Percentiles rank a stretch among this genome's conserved stretches.
phyloP scores from a whole-genome alignment of 176 grass and related monocot genomes.

The Phragmites australis region DNA sequence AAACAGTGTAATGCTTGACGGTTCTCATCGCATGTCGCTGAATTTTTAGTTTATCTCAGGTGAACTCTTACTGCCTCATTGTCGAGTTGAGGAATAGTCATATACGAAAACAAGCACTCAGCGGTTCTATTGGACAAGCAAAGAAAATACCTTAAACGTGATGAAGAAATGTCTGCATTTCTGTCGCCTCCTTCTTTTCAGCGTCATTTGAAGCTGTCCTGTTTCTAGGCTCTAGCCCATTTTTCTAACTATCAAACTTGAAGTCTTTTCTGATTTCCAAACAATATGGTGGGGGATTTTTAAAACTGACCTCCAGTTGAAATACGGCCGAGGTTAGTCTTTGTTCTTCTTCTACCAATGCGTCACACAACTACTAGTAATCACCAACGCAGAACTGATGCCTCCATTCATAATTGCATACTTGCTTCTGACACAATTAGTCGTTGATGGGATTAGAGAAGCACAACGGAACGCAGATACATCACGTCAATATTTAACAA shows the following conservation, averaged over 20 bases:
- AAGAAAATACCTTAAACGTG: background rate
- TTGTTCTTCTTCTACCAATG: too few relatives aligned
- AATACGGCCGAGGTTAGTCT: too few relatives aligned
- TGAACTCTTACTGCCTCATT: background rate
- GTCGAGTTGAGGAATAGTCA: background rate
- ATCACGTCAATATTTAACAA: too few relatives aligned
- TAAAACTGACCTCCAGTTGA: too few relatives aligned
- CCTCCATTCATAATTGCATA: too few relatives aligned
- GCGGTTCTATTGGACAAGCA: background rate
- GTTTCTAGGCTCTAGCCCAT: background rate
- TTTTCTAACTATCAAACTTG: background rate
- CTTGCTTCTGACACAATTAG: too few relatives aligned
- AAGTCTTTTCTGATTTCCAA: background rate
- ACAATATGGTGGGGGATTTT: background rate
- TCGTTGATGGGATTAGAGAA: too few relatives aligned
- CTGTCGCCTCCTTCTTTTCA: background rate
- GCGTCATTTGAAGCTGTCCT: background rate
- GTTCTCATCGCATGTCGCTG: background rate
- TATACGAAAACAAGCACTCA: background rate
- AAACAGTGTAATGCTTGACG: background rate
- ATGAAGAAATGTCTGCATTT: background rate
- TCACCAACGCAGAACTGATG: too few relatives aligned
- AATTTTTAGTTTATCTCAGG: background rate
- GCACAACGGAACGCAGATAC: too few relatives aligned
- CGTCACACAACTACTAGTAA: too few relatives aligned